Evolutionary conservation across 2,329 filamentous ascomycete genomes (phyloP), one percentile per base, ranked within the genome.

Genomic region (Drechmeria coniospora): DNA sequence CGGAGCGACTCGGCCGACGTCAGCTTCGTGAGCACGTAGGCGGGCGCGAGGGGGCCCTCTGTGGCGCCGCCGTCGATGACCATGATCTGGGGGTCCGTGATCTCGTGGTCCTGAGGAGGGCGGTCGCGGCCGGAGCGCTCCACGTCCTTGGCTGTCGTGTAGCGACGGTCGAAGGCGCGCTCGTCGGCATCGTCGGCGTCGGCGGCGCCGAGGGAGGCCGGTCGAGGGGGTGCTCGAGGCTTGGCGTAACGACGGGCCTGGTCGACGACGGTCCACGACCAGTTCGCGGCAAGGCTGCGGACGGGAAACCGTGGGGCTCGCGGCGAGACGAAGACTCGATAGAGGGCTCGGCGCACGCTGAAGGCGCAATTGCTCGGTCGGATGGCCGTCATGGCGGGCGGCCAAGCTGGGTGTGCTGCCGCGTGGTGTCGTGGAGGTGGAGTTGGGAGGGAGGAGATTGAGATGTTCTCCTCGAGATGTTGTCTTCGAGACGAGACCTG

Each of bases 301-400:
- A 21, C 3, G 30, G 16, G 8, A n/a, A n/a, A n/a, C n/a, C n/a
- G 14, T 20, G 11, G 12, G 10, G 9, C 10, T 11, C 1, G 31
- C 2, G 31, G 26, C 4, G 49, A 47, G 37, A 65, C 36, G 37
- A 68, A 63, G 26, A 65, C 56, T 29, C 54, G 50, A 25, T 57
- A 53, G 5, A 69, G 54, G 34, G 61, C 59, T 20, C 49, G 39
- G n/a, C 56, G 53, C 28, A 60, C 53, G 36, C 53, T 58, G 43
- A 56, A 57, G 23, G 61, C 37, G 34, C 57, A 63, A 30, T 38
- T 32, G 15, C 49, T 32, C 29, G 31, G n/a, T 22, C 42, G 6
- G 6, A 11, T 9, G 20, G 10, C 34, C 32, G 39, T 53, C 59
- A 65, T 65, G 14, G n/a, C 49, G 31, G 14, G 17, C 32, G 39